These are phyloP conservation scores for Nannochloris sp. DNA, from an alignment of 139 green algal species.

Conservation along the genomic window DNA sequence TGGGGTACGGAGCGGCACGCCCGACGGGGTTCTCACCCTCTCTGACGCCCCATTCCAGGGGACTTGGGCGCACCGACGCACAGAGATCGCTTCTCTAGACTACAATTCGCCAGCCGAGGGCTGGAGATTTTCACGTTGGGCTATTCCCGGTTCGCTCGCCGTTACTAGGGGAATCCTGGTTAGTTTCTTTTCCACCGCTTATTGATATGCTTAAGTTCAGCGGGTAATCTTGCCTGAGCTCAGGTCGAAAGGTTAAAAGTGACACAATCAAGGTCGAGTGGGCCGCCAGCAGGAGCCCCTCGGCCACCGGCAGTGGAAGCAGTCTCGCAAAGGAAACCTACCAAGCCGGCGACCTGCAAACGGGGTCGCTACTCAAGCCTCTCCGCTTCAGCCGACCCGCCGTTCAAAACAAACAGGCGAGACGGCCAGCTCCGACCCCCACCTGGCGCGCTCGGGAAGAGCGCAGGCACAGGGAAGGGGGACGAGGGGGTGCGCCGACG, in stretches of 20 bases:
- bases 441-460: no score
- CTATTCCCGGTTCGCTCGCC: conserved; percentile 81
- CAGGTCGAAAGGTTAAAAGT: conserved; percentile 67
- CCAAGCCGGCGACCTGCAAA: conserved; percentile 37
- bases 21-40: conserved; percentile 84
- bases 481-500: conserved; percentile 57
- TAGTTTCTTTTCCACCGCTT: conserved; percentile 95
- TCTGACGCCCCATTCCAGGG: conserved; percentile 69
- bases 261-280: neutral
- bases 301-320: conserved; percentile 13
- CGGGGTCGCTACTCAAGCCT: conserved; percentile 33
- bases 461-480: conserved; percentile 7
- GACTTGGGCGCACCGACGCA: conserved; percentile 49
- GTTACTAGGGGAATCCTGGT: conserved; percentile 89
- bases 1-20: conserved; percentile 43
- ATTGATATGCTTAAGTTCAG: conserved; percentile 95
- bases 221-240: conserved; percentile 85
- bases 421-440: conserved; percentile 40
- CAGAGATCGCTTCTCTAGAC: conserved; percentile 76
- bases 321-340: conserved; percentile 27
- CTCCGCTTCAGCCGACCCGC: conserved; percentile 26
- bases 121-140: conserved; percentile 75
- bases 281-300: conserved; percentile 19
- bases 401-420: conserved; percentile 2
- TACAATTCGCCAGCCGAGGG: conserved; percentile 72